Evolutionary conservation across 305 asterid genomes (phyloP), one percentile per base, ranked within the genome.

Genomic region (Solanum hybrid): DNA sequence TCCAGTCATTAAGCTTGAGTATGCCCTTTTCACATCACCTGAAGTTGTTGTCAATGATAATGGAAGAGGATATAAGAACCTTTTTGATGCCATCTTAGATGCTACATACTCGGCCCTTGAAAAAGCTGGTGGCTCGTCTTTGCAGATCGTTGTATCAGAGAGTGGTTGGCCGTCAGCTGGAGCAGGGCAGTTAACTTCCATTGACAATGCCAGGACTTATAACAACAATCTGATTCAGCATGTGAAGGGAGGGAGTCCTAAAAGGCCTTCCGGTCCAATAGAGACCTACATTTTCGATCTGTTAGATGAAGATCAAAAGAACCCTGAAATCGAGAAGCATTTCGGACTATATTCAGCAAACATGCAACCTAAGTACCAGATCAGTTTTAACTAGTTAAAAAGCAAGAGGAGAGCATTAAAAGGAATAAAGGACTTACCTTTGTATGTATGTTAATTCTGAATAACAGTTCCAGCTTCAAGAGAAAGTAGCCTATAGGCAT

Each of bases 91-190:
- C 9, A 91, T 93, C 75, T 26, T 95, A 65, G 97, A 96, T 81
- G 91, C 96, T 2, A 34, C 81, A 14, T 90, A 93, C 15, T 93
- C 92, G 0, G 96, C 95, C 2, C 77, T 94, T 39, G 95, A 93
- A 89, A 94, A 91, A 79, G 93, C 89, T 0, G 94, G 97, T 1
- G 98, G 94, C 20, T 90, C 89, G 0, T 88, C 90, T 20, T 36
- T 95, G 38, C 87, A 90, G 38, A 90, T 95, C 2, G 94, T 95
- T 7, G 96, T 95, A 38, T 65, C 97, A 2, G 98, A 95, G 89
- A 95, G 94, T 0, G 97, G 98, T 2, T 95, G 98, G 97, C 97
- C 98, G 4, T 89, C 95, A 4, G 91, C 45, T 1, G 97, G 96
- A n/a, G 29, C 39, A 84, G 96, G 95, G 27, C 51, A 14, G 3